Conservation (phyloP, 2,329 filamentous ascomycete species). For the Graphium sp. region DNA sequence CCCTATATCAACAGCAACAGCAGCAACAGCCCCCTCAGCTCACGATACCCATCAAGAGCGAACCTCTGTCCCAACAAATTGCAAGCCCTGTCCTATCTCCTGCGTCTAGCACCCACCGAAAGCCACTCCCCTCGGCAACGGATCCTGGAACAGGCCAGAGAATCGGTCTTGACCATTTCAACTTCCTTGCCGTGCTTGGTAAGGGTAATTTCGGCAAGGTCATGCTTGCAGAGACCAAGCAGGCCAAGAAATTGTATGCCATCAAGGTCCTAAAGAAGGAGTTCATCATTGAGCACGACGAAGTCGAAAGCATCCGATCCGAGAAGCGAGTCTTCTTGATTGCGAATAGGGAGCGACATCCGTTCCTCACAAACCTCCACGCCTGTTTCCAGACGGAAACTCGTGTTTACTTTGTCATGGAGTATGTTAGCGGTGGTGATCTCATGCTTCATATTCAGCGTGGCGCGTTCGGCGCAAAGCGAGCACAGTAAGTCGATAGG, state of each 20-base stretch:
- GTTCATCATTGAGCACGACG: slow-evolving; percentile 98
- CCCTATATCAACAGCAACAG: slow-evolving; percentile 10
- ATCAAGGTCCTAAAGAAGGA: slow-evolving; percentile 99
- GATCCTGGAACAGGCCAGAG: slow-evolving; percentile 60
- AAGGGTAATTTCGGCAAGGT: slow-evolving; percentile 99
- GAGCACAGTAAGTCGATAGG: slow-evolving; percentile 65
- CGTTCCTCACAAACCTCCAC: slow-evolving; percentile 87
- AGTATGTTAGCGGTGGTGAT: slow-evolving; percentile 97
- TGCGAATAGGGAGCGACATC: slow-evolving; percentile 91
- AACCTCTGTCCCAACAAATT: slow-evolving; percentile 16
- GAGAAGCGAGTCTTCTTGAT: slow-evolving; percentile 96
- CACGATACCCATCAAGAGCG: slow-evolving; percentile 13
- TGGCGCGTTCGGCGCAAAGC: slow-evolving; percentile 86
- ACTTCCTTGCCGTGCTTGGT: slow-evolving; percentile 92
- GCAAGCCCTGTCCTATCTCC: slow-evolving; percentile 8
- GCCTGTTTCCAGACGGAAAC: slow-evolving; percentile 99
- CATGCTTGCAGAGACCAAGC: slow-evolving; percentile 97
- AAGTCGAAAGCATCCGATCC: slow-evolving; percentile 93
- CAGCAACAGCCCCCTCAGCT: slow-evolving; percentile 18
- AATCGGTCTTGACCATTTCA: slow-evolving; percentile 96
- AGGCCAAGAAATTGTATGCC: slow-evolving; percentile 78
- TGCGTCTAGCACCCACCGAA: slow-evolving; percentile 20
- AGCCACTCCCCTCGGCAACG: slow-evolving; percentile 54
- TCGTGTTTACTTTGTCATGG: slow-evolving; percentile 97
- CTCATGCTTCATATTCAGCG: slow-evolving; percentile 98